Percentiles rank a stretch among this genome's conserved stretches.
These are phyloP conservation scores for Cenococcum geophilum DNA, from an alignment of 495 filamentous ascomycete genomes.

Conservation along the genomic window DNA sequence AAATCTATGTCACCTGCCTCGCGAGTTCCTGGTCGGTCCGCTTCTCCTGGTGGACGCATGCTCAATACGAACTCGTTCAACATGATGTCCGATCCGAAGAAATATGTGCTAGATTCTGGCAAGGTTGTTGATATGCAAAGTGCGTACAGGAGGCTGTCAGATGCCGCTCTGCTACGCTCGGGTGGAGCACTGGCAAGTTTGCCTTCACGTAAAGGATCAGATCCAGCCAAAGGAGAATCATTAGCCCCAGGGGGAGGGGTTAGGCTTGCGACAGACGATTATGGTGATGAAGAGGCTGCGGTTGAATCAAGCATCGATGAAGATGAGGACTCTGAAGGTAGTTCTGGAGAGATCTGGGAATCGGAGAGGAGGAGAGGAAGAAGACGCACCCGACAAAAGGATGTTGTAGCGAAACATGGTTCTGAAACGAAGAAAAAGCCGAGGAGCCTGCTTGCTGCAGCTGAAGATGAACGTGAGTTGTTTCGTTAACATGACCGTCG, in stretches of 20 bases:
- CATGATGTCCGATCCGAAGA: conserved; percentile 38
- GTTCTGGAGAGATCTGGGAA: conserved; percentile 30
- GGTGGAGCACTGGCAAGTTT: conserved; percentile 51
- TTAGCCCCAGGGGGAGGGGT: conserved; percentile 47
- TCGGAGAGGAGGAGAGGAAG: conserved; percentile 40
- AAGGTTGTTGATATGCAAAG: conserved; percentile 52
- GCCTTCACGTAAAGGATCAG: conserved; percentile 38
- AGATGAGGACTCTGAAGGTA: conserved; percentile 31
- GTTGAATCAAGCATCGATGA: conserved; percentile 38
- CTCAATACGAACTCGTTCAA: conserved; percentile 40
- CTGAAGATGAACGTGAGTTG: conserved; percentile 72
- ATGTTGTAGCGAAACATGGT: conserved; percentile 28
- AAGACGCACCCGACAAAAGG: conserved; percentile 23
- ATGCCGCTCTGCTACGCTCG: conserved; percentile 54
- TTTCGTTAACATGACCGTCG: background rate
- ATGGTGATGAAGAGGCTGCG: conserved; percentile 52
- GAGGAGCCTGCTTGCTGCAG: conserved; percentile 57
- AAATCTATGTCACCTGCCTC: conserved; percentile 59
- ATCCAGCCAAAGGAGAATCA: conserved; percentile 34
- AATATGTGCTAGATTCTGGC: conserved; percentile 46
- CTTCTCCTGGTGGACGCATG: conserved; percentile 49
- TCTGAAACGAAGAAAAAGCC: conserved; percentile 31
- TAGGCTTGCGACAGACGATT: conserved; percentile 68
- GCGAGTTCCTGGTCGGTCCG: conserved; percentile 51
- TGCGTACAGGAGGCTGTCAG: conserved; percentile 58